Percentiles rank a stretch among this genome's conserved stretches.
Conservation (phyloP, 805 yeast species). For the Metschnikowia lochheadii region DNA sequence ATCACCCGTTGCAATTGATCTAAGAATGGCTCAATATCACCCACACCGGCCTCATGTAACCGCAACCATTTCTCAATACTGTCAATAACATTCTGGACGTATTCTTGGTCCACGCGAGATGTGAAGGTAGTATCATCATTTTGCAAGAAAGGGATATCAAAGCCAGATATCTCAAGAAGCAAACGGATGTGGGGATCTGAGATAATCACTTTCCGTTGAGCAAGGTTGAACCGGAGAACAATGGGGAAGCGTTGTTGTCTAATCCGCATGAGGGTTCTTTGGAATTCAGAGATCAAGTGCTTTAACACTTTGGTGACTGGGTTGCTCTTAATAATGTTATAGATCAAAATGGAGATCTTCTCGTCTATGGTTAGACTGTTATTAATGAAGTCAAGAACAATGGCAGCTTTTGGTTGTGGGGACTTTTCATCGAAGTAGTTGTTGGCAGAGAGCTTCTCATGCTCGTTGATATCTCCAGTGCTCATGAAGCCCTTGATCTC, state of each 20-base stretch:
- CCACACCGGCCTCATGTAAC: conserved; percentile 14
- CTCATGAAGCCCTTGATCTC: conserved; percentile 48
- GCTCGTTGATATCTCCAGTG: conserved; percentile 50
- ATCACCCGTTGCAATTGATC: conserved; percentile 14
- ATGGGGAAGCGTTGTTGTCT: not conserved
- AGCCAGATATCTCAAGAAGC: conserved; percentile 45
- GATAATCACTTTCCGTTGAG: conserved; percentile 30
- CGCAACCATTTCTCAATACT: conserved; percentile 41
- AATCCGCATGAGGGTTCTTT: conserved; percentile 21
- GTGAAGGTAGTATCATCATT: conserved; percentile 41
- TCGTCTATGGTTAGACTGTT: conserved; percentile 37
- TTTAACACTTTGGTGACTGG: conserved; percentile 30
- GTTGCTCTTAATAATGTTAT: conserved; percentile 43
- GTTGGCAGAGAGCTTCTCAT: conserved; percentile 8
- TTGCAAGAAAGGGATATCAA: conserved; percentile 37
- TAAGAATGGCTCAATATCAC: conserved; percentile 19
- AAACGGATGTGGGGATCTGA: conserved; percentile 49
- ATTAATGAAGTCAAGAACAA: conserved; percentile 31
- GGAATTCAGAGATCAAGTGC: conserved; percentile 41
- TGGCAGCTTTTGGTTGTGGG: conserved; percentile 31
- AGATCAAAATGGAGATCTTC: conserved; percentile 47
- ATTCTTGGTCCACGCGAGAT: conserved; percentile 23
- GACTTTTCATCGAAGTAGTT: conserved; percentile 16
- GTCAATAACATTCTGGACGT: conserved; percentile 31
- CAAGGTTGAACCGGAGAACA: conserved; percentile 13